These are phyloP conservation scores for Paramecium bursaria DNA, from an alignment of 73 alveolate species.

Conservation along the genomic window DNA sequence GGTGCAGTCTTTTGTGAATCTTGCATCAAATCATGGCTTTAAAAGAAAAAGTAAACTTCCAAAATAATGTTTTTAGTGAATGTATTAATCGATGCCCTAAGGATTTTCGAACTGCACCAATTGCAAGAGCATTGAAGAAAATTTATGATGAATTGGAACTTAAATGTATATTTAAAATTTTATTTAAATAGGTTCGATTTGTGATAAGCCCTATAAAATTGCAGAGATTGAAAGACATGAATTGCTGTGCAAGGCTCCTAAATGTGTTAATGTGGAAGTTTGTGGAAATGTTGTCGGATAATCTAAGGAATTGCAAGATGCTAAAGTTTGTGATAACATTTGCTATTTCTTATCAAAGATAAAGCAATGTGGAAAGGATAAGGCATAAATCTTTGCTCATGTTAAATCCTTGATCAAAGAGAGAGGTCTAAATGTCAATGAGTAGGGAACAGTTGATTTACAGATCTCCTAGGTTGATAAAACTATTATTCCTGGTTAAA, in stretches of 20 bases:
- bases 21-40: constrained; percentile 57
- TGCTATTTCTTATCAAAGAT: not conserved
- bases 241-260: not conserved
- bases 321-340: not conserved
- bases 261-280: not conserved
- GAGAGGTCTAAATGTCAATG: too few species aligned
- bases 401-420: too few species aligned
- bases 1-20: not conserved
- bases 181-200: not conserved
- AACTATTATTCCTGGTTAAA: too few species aligned
- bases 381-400: too few species aligned
- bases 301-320: not conserved
- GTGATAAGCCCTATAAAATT: not conserved
- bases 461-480: too few species aligned
- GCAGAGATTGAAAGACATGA: not conserved
- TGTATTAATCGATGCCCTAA: not conserved
- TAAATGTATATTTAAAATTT: not conserved
- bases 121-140: not conserved
- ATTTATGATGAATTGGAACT: constrained; percentile 49
- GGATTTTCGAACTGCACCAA: not conserved
- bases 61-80: not conserved
- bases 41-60: not conserved
- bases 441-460: too few species aligned
- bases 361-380: too few species aligned
- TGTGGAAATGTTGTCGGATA: not conserved